Percentiles rank a stretch among this genome's conserved stretches.
Evolutionary conservation across 2,329 filamentous ascomycete species (phyloP).

Genomic region (Alternaria gansuensis): DNA sequence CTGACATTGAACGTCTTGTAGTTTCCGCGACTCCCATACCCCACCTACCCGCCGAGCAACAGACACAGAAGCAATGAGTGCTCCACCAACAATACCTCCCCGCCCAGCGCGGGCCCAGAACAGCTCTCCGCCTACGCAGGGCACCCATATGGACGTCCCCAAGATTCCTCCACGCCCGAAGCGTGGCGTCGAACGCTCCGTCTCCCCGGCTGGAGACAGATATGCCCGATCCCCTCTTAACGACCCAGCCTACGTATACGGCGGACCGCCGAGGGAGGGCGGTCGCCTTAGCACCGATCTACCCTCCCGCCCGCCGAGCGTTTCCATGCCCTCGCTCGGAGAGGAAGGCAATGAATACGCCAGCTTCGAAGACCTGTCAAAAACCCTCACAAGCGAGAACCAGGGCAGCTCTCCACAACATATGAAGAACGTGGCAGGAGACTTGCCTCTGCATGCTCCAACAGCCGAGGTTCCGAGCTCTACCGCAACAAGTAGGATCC

Average conservation of each 20-base stretch:
- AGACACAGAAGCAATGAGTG: conserved; percentile 56
- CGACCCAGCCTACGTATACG: conserved; percentile 66
- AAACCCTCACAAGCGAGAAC: conserved; percentile 44
- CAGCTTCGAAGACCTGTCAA: conserved; percentile 61
- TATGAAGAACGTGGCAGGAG: conserved; percentile 78
- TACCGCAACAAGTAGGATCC: conserved; percentile 84
- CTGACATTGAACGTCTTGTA: conserved; percentile 34
- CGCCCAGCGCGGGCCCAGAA: conserved; percentile 67
- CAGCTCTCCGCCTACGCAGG: conserved; percentile 52
- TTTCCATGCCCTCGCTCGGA: conserved; percentile 83
- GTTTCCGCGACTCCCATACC: conserved; percentile 24
- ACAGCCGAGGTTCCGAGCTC: conserved; percentile 83
- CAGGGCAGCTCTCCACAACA: conserved; percentile 67
- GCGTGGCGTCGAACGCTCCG: conserved; percentile 74
- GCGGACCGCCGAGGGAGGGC: conserved; percentile 47
- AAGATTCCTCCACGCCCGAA: conserved; percentile 80
- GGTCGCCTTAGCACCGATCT: conserved; percentile 52
- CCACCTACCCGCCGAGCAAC: conserved; percentile 24
- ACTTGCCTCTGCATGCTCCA: conserved; percentile 87
- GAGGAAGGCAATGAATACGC: conserved; percentile 92
- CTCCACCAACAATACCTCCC: conserved; percentile 66
- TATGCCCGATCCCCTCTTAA: conserved; percentile 89
- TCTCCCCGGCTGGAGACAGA: conserved; percentile 78
- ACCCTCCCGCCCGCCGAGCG: conserved; percentile 73
- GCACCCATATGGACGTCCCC: conserved; percentile 65